Evolutionary conservation across 352 stramenopile genomes (phyloP), one percentile per base, ranked within the genome.

Genomic region (Phytophthora pseudosyringae): DNA sequence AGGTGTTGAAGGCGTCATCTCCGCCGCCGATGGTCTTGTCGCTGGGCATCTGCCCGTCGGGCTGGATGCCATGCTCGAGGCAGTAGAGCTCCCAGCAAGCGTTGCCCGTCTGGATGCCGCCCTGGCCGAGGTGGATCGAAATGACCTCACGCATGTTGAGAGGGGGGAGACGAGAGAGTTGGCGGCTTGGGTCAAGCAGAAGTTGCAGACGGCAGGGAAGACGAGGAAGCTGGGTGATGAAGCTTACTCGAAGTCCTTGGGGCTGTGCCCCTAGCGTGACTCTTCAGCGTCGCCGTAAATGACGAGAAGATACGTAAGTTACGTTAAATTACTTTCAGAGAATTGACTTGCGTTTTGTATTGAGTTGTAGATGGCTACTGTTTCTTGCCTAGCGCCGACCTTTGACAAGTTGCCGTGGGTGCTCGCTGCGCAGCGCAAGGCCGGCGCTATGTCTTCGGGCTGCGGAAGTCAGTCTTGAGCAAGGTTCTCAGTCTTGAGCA

Each of bases 1-100:
- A 98, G 47, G 97, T 99, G 90, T 98, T 98, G 89, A 99, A 99
- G 43, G 96, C 93, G 67, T 99, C 97, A 68, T 99, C 96, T 83
- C 68, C 71, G 18, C 45, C 55, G 12, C 55, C 55, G 28, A 64
- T 55, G 44, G 55, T 64, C 29, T 54, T 64, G 35, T 64, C 55
- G 36, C 55, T 64, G 44, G 55, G 55, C 55, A 64, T 64, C n/a
- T 54, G 44, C 41, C 95, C 95, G 76, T 98, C 91, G 12, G 93
- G 90, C 63, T 94, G 82, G 69, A 98, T 98, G 64, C 91, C 96
- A 76, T 99, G 90, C 67, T 97, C 89, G 28, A 97, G 84, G 60
- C 89, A 97, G 80, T 93, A 97, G 33, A 98, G 87, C 68, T 98
- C 94, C 93, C 94, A 98, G 74, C 94, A 98, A 50, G 88, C 90